Evolutionary conservation across 2,329 filamentous ascomycete species (phyloP).

Genomic region (Fusarium guadeloupense): DNA sequence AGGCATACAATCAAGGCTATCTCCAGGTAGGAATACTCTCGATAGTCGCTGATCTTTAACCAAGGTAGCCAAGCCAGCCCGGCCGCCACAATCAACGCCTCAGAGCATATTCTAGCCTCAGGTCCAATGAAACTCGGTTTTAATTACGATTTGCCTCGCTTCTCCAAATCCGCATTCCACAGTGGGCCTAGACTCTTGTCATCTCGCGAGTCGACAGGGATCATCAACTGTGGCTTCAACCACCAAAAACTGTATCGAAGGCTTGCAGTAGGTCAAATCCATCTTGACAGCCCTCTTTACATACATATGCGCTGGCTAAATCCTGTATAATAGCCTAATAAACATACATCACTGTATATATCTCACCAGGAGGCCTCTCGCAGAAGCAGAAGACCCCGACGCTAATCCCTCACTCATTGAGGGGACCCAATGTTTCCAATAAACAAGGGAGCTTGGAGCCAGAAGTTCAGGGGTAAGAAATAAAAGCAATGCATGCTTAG

Average conservation of each 20-base stretch:
- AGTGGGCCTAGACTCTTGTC: conserved; percentile 12
- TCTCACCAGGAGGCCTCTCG: neutral
- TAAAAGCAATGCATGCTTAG: conserved; percentile 12
- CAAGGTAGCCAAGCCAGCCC: neutral
- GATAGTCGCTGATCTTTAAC: neutral
- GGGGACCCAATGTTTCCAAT: conserved; percentile 39
- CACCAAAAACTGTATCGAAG: conserved; percentile 13
- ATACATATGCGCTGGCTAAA: neutral
- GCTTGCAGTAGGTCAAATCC: neutral
- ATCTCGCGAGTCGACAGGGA: conserved; percentile 18
- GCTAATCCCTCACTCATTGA: conserved; percentile 27
- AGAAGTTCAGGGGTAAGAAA: conserved; percentile 28
- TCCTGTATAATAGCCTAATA: neutral
- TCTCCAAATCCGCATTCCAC: conserved; percentile 6
- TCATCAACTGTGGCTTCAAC: neutral
- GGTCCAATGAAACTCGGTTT: conserved; percentile 2
- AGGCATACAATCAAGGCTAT: no score
- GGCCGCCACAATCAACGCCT: conserved; percentile 14
- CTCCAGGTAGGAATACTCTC: no score
- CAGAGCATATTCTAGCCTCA: conserved; percentile 1
- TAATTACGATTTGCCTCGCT: conserved; percentile 26
- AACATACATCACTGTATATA: neutral
- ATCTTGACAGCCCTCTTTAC: neutral
- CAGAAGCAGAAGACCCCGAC: neutral
- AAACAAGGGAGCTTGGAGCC: conserved; percentile 19